phyloP scores from a whole-genome alignment of 495 filamentous ascomycete genomes.

The Pyrenopolyporus hunteri region DNA sequence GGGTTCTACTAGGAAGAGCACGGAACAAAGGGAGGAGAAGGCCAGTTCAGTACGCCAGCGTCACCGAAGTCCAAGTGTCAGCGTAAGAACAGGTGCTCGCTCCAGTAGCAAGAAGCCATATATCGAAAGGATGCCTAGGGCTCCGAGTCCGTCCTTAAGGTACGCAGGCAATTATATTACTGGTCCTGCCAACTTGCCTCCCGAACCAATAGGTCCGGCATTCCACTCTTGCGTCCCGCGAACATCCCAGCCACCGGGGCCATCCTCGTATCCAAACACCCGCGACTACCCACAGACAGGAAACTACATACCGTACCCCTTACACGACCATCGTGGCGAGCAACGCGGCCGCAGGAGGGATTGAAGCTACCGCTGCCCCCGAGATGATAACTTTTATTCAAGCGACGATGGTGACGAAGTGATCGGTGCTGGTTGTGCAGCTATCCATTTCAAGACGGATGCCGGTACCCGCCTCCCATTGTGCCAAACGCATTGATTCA shows the following conservation, averaged over 20 bases:
- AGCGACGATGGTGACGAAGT: neutral
- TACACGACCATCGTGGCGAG: constrained; percentile 14
- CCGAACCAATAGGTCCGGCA: constrained; percentile 6
- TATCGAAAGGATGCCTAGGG: constrained; percentile 39
- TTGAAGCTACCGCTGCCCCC: neutral
- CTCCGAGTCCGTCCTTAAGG: constrained; percentile 5
- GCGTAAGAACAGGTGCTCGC: constrained; percentile 14
- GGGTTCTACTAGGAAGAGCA: constrained; percentile 23
- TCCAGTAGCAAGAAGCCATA: constrained; percentile 37
- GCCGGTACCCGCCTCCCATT: constrained; percentile 4
- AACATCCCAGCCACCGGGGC: neutral
- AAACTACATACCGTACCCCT: constrained; percentile 30
- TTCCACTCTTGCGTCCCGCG: constrained; percentile 13
- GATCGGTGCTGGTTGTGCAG: neutral
- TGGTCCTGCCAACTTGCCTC: neutral
- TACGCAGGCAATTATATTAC: constrained; percentile 21
- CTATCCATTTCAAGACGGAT: constrained; percentile 9
- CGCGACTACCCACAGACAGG: constrained; percentile 3
- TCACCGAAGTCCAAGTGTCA: constrained; percentile 32
- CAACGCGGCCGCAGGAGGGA: constrained; percentile 12
- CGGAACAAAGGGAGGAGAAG: constrained; percentile 19
- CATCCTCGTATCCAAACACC: neutral
- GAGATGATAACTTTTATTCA: neutral
- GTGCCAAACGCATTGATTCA: constrained; percentile 1
- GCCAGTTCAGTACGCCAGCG: constrained; percentile 15